Percentiles rank a stretch among this genome's conserved stretches.
These are phyloP conservation scores for Capsicum baccatum DNA, from an alignment of 257 asterid species.

Conservation along the genomic window DNA sequence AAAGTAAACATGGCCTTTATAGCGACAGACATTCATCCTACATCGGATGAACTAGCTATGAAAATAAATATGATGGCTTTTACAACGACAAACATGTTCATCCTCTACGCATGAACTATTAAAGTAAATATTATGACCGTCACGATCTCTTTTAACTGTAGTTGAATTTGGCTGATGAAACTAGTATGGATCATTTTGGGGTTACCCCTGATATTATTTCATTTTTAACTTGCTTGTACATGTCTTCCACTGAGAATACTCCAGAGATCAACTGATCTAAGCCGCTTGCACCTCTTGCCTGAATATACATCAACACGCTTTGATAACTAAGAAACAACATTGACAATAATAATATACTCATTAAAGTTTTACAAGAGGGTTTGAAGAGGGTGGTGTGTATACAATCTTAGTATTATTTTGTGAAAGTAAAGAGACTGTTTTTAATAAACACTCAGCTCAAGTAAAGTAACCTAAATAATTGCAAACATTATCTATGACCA, in stretches of 20 bases:
- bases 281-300: constrained; percentile 51
- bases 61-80: not conserved
- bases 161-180: no score
- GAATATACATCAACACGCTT: constrained; percentile 17
- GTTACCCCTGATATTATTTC: constrained; percentile 62
- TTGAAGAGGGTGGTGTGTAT: not conserved
- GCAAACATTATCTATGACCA: not conserved
- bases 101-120: not conserved
- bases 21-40: fast-evolving
- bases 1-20: not conserved
- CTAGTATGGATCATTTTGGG: constrained; percentile 26
- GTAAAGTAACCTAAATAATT: not conserved
- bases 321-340: not conserved
- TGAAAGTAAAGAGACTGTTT: not conserved
- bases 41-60: not conserved
- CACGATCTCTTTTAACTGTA: no score
- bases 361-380: not conserved
- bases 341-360: not conserved
- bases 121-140: not conserved
- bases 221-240: constrained; percentile 66
- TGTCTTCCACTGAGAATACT: constrained; percentile 59
- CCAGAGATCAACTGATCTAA: constrained; percentile 39
- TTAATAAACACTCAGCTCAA: not conserved
- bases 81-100: fast-evolving
- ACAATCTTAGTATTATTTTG: not conserved